A percentile compares a stretch with the other conserved stretches of the same genome.
Evolutionary conservation across 2,329 filamentous ascomycete genomes (phyloP).

Genomic region (Stagonosporopsis rhizophila): DNA sequence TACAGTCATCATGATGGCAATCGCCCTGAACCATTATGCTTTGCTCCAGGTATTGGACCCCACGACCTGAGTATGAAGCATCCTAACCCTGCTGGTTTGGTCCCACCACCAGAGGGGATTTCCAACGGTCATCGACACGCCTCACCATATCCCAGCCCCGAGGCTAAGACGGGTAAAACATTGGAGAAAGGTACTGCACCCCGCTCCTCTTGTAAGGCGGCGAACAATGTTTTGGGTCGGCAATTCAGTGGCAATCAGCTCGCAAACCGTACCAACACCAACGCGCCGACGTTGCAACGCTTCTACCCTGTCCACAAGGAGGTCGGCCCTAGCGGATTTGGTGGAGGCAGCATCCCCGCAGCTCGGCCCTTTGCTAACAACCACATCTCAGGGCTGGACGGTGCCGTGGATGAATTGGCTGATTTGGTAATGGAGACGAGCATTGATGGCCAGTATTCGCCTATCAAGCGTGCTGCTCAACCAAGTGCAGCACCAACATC

Average conservation of each 20-base stretch:
- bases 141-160: conserved; percentile 12
- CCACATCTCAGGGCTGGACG: conserved; percentile 46
- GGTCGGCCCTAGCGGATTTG: conserved; percentile 17
- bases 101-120: conserved; percentile 23
- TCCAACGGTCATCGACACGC: conserved; percentile 17
- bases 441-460: conserved; percentile 21
- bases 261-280: conserved; percentile 30
- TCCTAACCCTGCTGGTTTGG: conserved; percentile 17
- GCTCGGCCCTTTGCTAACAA: conserved; percentile 33
- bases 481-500: conserved; percentile 4
- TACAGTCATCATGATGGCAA: conserved; percentile 23
- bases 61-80: conserved; percentile 23
- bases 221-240: conserved; percentile 21
- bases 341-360: conserved; percentile 14
- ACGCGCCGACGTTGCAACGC: conserved; percentile 34
- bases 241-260: conserved; percentile 39
- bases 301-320: conserved; percentile 37
- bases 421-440: conserved; percentile 36
- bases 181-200: conserved; percentile 27
- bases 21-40: conserved; percentile 18
- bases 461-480: conserved; percentile 9
- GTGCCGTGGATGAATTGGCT: conserved; percentile 49
- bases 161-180: conserved; percentile 23
- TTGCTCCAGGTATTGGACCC: conserved; percentile 25
- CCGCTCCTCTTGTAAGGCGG: conserved; percentile 18